Evolutionary conservation across 495 filamentous ascomycete genomes (phyloP).

Genomic region (Daldinia decipiens): DNA sequence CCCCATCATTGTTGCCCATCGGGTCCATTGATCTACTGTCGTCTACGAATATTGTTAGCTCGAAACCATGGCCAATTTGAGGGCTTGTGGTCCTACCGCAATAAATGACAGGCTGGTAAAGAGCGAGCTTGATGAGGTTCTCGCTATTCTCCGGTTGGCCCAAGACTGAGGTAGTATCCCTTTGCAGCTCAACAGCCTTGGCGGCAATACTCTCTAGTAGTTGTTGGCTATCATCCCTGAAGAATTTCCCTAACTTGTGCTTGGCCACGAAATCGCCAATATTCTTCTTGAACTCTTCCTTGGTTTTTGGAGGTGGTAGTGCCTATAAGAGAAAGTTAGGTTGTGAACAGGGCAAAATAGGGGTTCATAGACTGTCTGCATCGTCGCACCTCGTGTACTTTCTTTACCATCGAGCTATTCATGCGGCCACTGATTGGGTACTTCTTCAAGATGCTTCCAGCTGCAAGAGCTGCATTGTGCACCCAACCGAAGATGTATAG

Average conservation of each 20-base stretch:
- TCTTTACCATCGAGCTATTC: background rate
- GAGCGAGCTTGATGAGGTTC: slow-evolving; percentile 30
- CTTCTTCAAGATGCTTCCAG: slow-evolving; percentile 20
- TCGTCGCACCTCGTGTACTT: slow-evolving; percentile 13
- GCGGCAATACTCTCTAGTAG: slow-evolving; percentile 25
- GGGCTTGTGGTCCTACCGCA: slow-evolving; percentile 23
- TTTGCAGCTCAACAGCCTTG: slow-evolving; percentile 32
- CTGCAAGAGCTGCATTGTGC: slow-evolving; percentile 7
- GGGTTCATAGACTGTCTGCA: background rate
- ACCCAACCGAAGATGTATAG: slow-evolving; percentile 28
- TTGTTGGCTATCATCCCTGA: slow-evolving; percentile 14
- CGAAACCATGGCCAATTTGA: too few species aligned
- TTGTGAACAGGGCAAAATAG: background rate
- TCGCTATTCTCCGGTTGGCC: slow-evolving; percentile 25
- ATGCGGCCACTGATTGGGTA: slow-evolving; percentile 26
- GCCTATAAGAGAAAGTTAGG: slow-evolving; percentile 17
- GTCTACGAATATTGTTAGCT: slow-evolving; percentile 19
- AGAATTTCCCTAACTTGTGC: slow-evolving; percentile 31
- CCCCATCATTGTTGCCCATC: slow-evolving; percentile 4
- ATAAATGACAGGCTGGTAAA: slow-evolving; percentile 39
- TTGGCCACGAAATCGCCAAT: slow-evolving; percentile 27
- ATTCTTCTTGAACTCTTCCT: slow-evolving; percentile 35
- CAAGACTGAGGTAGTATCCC: slow-evolving; percentile 18
- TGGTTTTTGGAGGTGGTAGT: slow-evolving; percentile 18
- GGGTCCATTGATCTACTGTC: slow-evolving; percentile 38